These are phyloP conservation scores for Macrolepiota albuminosa DNA, from an alignment of 768 basidiomycete genomes.

Conservation along the genomic window DNA sequence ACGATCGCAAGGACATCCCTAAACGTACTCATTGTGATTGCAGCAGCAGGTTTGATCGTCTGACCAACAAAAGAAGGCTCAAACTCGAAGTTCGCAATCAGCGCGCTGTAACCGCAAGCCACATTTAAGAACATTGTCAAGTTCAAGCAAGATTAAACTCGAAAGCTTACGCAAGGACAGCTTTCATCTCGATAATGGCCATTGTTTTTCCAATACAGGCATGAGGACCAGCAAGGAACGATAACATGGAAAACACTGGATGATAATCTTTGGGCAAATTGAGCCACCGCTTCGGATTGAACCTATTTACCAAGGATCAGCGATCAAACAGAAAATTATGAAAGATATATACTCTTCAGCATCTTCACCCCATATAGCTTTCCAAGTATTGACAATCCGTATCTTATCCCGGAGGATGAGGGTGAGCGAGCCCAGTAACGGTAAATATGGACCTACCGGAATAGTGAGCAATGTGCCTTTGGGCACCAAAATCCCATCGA, in stretches of 20 bases:
- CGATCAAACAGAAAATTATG: not conserved
- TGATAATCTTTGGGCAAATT: constrained; percentile 31
- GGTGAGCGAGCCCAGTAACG: not conserved
- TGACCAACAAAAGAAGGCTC: constrained; percentile 37
- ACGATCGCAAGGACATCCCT: not conserved
- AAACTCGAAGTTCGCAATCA: constrained; percentile 38
- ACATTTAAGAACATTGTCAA: constrained; percentile 18
- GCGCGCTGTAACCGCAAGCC: not conserved
- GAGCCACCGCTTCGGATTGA: constrained; percentile 44
- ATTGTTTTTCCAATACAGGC: constrained; percentile 41
- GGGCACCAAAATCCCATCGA: constrained; percentile 41
- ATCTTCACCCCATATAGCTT: constrained; percentile 45
- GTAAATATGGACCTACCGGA: constrained; percentile 22
- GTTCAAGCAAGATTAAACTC: not conserved
- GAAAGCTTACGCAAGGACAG: constrained; percentile 27
- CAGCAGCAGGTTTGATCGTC: constrained; percentile 35
- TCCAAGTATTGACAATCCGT: constrained; percentile 45
- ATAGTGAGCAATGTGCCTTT: constrained; percentile 41
- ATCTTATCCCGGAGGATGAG: constrained; percentile 25
- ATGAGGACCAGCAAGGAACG: constrained; percentile 40
- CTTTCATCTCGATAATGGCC: constrained; percentile 41
- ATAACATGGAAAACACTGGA: constrained; percentile 30
- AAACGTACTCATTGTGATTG: constrained; percentile 43
- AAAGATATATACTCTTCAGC: constrained; percentile 36
- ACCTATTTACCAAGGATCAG: constrained; percentile 22